Conservation (phyloP, 768 basidiomycete species). For the Infundibulicybe gibba region DNA sequence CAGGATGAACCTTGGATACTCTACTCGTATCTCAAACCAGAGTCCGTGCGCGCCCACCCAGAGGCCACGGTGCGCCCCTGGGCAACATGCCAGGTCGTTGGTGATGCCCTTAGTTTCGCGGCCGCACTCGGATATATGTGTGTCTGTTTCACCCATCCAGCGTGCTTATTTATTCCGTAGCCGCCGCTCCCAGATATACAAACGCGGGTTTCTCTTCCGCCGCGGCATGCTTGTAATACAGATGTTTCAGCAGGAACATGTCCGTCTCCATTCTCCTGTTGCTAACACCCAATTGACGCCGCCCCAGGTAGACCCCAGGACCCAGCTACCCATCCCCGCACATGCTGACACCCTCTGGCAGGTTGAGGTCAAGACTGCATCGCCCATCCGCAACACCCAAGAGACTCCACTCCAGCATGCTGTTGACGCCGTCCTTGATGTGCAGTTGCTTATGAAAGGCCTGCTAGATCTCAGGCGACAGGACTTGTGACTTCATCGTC, state of each 20-base stretch:
- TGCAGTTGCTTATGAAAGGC: constrained; percentile 83
- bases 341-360: constrained; percentile 82
- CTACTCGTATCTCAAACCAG: constrained; percentile 80
- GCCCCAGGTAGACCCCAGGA: constrained; percentile 66
- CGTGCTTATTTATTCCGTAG: constrained; percentile 23
- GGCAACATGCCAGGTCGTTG: constrained; percentile 74
- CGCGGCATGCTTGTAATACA: constrained; percentile 68
- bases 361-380: constrained; percentile 82
- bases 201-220: constrained; percentile 75
- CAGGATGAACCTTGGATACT: constrained; percentile 67
- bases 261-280: constrained; percentile 3
- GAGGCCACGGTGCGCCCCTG: constrained; percentile 87
- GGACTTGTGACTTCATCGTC: constrained; percentile 55
- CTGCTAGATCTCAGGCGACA: constrained; percentile 73
- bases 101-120: constrained; percentile 79
- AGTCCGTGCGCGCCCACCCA: constrained; percentile 78
- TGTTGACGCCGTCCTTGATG: constrained; percentile 74
- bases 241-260: constrained; percentile 83
- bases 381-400: constrained; percentile 74
- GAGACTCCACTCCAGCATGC: constrained; percentile 68
- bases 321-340: constrained; percentile 73
- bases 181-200: constrained; percentile 74
- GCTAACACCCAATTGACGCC: constrained; percentile 2
- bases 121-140: constrained; percentile 77
- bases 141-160: constrained; percentile 17